Evolutionary conservation across 1,284 basidiomycete genomes (phyloP), one percentile per base, ranked within the genome.

Genomic region (Irpex sp.): DNA sequence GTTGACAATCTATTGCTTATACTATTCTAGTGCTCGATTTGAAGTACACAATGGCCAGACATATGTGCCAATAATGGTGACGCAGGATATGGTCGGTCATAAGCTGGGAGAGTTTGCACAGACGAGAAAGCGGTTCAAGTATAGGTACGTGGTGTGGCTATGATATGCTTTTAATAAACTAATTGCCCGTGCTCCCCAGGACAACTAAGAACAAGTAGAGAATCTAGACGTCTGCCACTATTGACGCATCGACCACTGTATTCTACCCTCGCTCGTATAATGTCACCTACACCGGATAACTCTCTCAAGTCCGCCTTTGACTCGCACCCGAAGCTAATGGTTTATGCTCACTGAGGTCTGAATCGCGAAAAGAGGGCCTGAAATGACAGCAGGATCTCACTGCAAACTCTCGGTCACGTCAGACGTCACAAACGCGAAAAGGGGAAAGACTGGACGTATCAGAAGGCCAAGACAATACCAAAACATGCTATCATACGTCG

Each of bases 11-110:
- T 38, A 32, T 6, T 32, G 5, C 6, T 32, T 6, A 3, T 32
- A 44, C n/a, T 54, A 27, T 64, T 42, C 7, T 76, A 96, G 94
- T 5, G 86, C 97, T 63, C 92, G 92, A 70, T 98, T 98, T 81
- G 85, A 96, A 80, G 96, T 99, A 0, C 97, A 99, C 84, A 99
- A 99, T 77, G 98, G 98, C 63, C 97, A 95, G 83, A 91, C 96
- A 76, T 98, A 97, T 80, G 76, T 94, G 13, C 97, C 97, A 0
- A 92, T 99, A 45, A 85, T 88, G 45, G 88, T 99, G 71, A 97
- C 96, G 13, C 96, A 98, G 82, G 97, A 99, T 81, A 99, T 99
- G 97, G 96, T 99, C 2, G 98, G 98, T 0, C 97, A 99, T 82
- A 99, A 99, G 83, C 84, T 99, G 69, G 98, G 98, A 67, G 97